Evolutionary conservation across 2,329 filamentous ascomycete species (phyloP).

Genomic region (Teratosphaeriaceae sp.): DNA sequence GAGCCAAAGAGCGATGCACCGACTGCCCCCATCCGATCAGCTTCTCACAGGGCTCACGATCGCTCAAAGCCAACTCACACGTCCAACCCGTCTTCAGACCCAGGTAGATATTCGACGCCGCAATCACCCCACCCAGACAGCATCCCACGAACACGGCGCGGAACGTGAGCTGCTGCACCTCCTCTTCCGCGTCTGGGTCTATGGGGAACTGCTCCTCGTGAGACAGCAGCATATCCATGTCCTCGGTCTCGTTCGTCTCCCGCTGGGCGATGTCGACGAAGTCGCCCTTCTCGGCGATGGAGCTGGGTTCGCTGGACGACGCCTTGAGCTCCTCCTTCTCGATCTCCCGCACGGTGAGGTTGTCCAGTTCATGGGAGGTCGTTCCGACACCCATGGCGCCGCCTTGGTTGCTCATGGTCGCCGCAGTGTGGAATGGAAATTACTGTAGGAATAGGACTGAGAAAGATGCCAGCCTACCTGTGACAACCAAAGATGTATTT

Average conservation of each 20-base stretch:
- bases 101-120: conserved; percentile 47
- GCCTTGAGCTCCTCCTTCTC: conserved; percentile 9
- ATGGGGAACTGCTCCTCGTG: conserved; percentile 12
- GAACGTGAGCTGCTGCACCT: conserved; percentile 37
- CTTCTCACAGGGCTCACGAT: background rate
- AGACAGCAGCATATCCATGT: conserved; percentile 2
- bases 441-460: background rate
- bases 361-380: conserved; percentile 1
- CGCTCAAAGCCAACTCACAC: background rate
- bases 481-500: no score
- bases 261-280: background rate
- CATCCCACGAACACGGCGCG: conserved; percentile 50
- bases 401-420: conserved; percentile 2
- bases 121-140: conserved; percentile 51
- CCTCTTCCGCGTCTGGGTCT: conserved; percentile 8
- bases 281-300: conserved; percentile 10
- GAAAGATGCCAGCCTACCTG: no score
- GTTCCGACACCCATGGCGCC: conserved; percentile 6
- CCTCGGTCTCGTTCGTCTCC: conserved; percentile 2
- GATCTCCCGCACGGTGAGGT: conserved; percentile 7
- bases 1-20: conserved; percentile 33
- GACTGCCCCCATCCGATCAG: conserved; percentile 11
- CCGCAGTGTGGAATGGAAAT: background rate
- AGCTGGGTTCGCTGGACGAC: conserved; percentile 8
- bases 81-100: conserved; percentile 41